Conservation (phyloP, 805 yeast species). For the Metschnikowia orientalis region DNA sequence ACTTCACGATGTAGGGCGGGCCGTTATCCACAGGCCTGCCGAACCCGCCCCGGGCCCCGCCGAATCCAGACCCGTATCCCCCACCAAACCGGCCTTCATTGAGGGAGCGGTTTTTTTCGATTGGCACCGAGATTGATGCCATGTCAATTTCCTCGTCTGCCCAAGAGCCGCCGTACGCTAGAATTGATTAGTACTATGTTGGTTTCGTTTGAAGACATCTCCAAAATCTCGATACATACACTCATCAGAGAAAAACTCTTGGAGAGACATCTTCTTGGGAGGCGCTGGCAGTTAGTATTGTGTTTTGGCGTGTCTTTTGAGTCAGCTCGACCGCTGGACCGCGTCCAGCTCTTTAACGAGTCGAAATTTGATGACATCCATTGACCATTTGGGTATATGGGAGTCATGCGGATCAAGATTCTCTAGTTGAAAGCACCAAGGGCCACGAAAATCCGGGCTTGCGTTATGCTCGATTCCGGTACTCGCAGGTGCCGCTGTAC, state of each 20-base stretch:
- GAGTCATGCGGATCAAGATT: not conserved
- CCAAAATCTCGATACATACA: conserved; percentile 28
- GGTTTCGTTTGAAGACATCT: not conserved
- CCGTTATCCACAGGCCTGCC: conserved; percentile 19
- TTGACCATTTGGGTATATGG: no score
- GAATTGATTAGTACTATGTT: conserved; percentile 16
- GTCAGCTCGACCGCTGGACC: not conserved
- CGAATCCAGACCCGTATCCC: conserved; percentile 8
- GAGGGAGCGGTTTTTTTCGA: conserved; percentile 33
- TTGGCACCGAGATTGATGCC: conserved; percentile 43
- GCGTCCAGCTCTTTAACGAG: no score
- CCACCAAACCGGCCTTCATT: conserved; percentile 7
- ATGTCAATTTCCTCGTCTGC: conserved; percentile 44
- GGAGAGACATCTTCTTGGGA: conserved; percentile 44
- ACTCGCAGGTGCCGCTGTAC: no score
- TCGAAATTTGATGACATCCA: no score
- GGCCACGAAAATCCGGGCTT: not conserved
- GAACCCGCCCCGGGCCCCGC: conserved; percentile 9
- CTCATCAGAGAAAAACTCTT: conserved; percentile 43
- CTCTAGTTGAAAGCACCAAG: not conserved
- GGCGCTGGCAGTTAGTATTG: conserved; percentile 27
- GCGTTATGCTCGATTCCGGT: no score
- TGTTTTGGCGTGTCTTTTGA: no score
- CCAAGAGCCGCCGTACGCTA: conserved; percentile 46
- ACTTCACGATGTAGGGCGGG: conserved; percentile 65